Percentiles rank a stretch among this genome's conserved stretches.
phyloP scores from a whole-genome alignment of 352 stramenopile genomes.

The Phytopythium mirpurense region DNA sequence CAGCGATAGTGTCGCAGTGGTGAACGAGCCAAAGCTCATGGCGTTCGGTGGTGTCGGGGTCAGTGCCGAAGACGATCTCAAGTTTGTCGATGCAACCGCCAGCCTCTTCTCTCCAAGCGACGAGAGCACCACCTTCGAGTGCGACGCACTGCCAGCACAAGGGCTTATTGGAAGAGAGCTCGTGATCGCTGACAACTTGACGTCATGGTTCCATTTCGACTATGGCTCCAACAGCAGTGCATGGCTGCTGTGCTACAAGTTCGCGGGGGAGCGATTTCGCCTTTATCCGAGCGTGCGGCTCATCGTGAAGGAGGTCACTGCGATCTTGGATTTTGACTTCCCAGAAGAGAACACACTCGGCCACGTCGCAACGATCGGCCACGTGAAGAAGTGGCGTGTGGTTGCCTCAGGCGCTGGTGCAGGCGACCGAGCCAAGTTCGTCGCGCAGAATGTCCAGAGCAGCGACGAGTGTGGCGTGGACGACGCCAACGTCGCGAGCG shows the following conservation, averaged over 20 bases:
- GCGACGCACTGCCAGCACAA: slow-evolving; percentile 25
- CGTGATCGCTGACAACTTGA: slow-evolving; percentile 29
- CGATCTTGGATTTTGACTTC: slow-evolving; percentile 34
- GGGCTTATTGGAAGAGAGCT: slow-evolving; percentile 30
- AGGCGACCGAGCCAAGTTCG: slow-evolving; percentile 52
- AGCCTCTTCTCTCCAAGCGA: slow-evolving; percentile 9
- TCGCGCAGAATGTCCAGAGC: slow-evolving; percentile 31
- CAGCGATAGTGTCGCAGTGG: slow-evolving; percentile 37
- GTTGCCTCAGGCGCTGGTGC: slow-evolving; percentile 38
- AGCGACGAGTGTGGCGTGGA: slow-evolving; percentile 42
- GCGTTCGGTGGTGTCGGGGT: slow-evolving; percentile 47
- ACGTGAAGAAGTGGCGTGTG: slow-evolving; percentile 40
- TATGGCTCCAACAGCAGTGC: slow-evolving; percentile 30
- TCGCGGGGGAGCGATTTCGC: slow-evolving; percentile 43
- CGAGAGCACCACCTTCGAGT: slow-evolving; percentile 14
- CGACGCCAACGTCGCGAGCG: slow-evolving; percentile 29
- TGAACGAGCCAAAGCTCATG: slow-evolving; percentile 58
- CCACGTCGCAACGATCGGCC: slow-evolving; percentile 35
- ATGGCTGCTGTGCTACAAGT: slow-evolving; percentile 68
- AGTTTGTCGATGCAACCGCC: slow-evolving; percentile 32
- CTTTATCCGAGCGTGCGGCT: slow-evolving; percentile 37
- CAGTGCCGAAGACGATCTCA: slow-evolving; percentile 37
- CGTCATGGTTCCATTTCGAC: slow-evolving; percentile 54
- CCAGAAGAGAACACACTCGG: slow-evolving; percentile 21
- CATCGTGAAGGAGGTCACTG: slow-evolving; percentile 45